phyloP scores from a whole-genome alignment of 2,329 filamentous ascomycete species.

The Hypomyces perniciosus region DNA sequence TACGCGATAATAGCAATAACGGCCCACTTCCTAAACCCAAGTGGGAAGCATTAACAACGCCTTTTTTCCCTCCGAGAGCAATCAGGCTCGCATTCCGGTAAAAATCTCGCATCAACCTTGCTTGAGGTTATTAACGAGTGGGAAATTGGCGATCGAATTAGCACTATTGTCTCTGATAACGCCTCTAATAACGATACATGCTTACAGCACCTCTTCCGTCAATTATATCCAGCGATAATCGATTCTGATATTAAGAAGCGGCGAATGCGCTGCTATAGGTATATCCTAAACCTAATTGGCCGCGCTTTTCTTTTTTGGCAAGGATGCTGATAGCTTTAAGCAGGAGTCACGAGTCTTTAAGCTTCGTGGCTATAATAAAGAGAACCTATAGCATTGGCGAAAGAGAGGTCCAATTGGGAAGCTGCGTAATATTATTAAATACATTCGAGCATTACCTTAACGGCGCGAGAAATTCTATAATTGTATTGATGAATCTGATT shows the following conservation, averaged over 20 bases:
- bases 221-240: no score
- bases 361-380: not conserved
- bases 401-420: not conserved
- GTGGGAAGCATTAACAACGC: not conserved
- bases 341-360: not conserved
- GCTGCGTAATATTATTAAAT: constrained; percentile 6
- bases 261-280: constrained; percentile 1
- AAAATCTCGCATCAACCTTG: not conserved
- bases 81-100: not conserved
- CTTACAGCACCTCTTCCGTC: no score
- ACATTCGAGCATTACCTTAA: constrained; percentile 1
- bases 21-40: not conserved
- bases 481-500: not conserved
- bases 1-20: not conserved
- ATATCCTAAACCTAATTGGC: not conserved
- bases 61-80: not conserved
- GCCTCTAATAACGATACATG: no score
- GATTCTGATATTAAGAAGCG: no score
- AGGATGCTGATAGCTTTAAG: not conserved
- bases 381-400: not conserved
- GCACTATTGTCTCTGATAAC: not conserved
- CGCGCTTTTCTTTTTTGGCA: not conserved
- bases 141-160: not conserved
- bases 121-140: not conserved
- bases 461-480: not conserved